phyloP scores from a whole-genome alignment of 176 grass and related monocot genomes.

The Aechmea fasciata region DNA sequence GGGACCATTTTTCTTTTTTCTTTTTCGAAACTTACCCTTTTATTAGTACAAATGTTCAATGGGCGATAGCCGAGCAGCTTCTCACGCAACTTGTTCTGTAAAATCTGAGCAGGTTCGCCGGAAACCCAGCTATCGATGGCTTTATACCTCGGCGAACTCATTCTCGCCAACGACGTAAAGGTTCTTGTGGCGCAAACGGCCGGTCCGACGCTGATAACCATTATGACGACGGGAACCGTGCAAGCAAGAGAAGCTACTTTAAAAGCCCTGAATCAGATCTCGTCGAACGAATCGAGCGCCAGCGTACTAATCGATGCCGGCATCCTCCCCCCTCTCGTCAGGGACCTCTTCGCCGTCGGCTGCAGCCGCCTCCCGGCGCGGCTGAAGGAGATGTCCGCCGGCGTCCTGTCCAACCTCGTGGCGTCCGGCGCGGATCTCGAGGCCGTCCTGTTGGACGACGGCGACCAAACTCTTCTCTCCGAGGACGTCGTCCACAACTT shows the following conservation, averaged over 20 bases:
- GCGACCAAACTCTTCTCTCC: slow-evolving; percentile 40
- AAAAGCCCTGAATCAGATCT: slow-evolving; percentile 61
- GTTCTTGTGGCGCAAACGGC: slow-evolving; percentile 50
- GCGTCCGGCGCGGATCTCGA: slow-evolving; percentile 34
- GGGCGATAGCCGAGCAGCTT: not conserved
- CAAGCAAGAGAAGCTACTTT: slow-evolving; percentile 59
- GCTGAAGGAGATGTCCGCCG: slow-evolving; percentile 67
- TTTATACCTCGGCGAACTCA: slow-evolving; percentile 55
- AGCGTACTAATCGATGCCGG: slow-evolving; percentile 47
- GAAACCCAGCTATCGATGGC: slow-evolving; percentile 62
- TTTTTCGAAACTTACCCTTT: not conserved
- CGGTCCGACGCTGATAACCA: slow-evolving; percentile 42
- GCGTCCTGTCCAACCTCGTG: slow-evolving; percentile 64
- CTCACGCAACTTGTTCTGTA: not conserved
- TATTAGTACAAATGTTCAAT: not conserved
- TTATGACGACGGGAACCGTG: slow-evolving; percentile 36
- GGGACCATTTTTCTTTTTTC: too few species aligned
- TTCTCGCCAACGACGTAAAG: slow-evolving; percentile 59
- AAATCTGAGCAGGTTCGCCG: slow-evolving; percentile 27
- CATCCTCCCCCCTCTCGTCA: slow-evolving; percentile 67
- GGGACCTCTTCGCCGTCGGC: slow-evolving; percentile 51
- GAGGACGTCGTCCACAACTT: slow-evolving; percentile 67
- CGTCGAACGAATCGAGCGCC: slow-evolving; percentile 58
- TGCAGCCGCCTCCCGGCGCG: slow-evolving; percentile 47
- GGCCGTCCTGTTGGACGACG: slow-evolving; percentile 31